phyloP scores from a whole-genome alignment of 495 filamentous ascomycete genomes.

The Tetracladium setigerum region DNA sequence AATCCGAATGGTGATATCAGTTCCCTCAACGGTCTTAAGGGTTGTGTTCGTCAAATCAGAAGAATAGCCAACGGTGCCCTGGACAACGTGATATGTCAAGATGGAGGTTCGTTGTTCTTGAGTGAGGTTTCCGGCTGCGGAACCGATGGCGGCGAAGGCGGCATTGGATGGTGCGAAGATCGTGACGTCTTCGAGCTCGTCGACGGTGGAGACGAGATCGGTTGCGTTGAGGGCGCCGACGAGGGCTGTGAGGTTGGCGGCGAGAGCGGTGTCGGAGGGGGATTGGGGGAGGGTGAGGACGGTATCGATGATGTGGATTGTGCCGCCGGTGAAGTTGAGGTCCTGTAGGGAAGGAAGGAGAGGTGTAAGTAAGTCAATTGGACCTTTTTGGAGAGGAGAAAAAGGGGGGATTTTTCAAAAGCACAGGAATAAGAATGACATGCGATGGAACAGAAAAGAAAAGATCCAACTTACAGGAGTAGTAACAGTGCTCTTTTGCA shows the following conservation, averaged over 20 bases:
- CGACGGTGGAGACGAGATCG: constrained; percentile 37
- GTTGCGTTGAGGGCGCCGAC: constrained; percentile 43
- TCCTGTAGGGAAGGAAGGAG: constrained; percentile 21
- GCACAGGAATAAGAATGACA: neutral
- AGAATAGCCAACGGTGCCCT: constrained; percentile 46
- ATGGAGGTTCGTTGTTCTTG: constrained; percentile 36
- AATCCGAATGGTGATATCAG: constrained; percentile 41
- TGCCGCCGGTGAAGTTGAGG: constrained; percentile 53
- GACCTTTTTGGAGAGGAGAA: no score
- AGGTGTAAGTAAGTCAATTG: neutral
- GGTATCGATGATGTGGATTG: constrained; percentile 56
- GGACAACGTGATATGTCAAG: constrained; percentile 52
- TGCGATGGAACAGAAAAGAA: neutral
- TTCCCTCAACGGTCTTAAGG: constrained; percentile 35
- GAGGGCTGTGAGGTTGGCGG: constrained; percentile 47
- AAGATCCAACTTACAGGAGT: constrained; percentile 19
- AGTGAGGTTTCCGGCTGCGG: constrained; percentile 34
- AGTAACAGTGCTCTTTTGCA: constrained; percentile 28
- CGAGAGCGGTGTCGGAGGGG: constrained; percentile 37
- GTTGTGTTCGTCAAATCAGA: constrained; percentile 31
- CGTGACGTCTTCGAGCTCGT: constrained; percentile 42
- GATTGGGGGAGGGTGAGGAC: constrained; percentile 48
- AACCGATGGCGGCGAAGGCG: constrained; percentile 53
- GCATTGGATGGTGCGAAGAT: constrained; percentile 55
- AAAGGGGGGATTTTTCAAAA: neutral